Evolutionary conservation across 1,284 basidiomycete species (phyloP).

Genomic region (Heterobasidion annosum): DNA sequence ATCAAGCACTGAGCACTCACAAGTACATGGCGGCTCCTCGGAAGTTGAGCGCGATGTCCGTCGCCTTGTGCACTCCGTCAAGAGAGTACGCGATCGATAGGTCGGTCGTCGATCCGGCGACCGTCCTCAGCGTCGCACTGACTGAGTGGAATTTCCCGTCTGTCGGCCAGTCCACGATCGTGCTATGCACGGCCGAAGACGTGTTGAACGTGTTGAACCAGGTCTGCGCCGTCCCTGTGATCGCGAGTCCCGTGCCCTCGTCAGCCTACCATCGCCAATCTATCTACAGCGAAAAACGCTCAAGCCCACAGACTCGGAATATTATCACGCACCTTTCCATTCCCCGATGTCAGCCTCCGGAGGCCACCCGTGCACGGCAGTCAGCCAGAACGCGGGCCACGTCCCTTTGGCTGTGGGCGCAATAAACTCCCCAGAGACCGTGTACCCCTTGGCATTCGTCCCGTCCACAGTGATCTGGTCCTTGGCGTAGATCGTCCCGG

Average conservation of each 20-base stretch:
- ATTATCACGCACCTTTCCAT: constrained; percentile 23
- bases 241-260: background rate
- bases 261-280: too few species aligned
- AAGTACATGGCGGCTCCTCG: constrained; percentile 30
- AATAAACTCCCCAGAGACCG: constrained; percentile 33
- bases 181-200: constrained; percentile 27
- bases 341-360: constrained; percentile 34
- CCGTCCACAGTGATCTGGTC: constrained; percentile 27
- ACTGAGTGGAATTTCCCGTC: constrained; percentile 34
- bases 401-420: constrained; percentile 30
- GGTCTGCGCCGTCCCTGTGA: constrained; percentile 27
- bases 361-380: constrained; percentile 31
- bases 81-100: constrained; percentile 31
- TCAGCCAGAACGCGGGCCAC: constrained; percentile 35
- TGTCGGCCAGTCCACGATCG: constrained; percentile 29
- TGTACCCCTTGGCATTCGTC: constrained; percentile 14
- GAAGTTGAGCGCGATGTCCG: constrained; percentile 29
- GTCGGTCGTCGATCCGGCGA: background rate
- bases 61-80: constrained; percentile 25
- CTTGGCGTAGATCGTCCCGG: constrained; percentile 28
- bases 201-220: constrained; percentile 38
- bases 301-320: background rate
- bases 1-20: constrained; percentile 17
- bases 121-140: constrained; percentile 17
- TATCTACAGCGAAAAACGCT: too few species aligned